Evolutionary conservation across 176 grass and related monocot species (phyloP), one percentile per base, ranked within the genome.

Genomic region (Oryza officinalis): DNA sequence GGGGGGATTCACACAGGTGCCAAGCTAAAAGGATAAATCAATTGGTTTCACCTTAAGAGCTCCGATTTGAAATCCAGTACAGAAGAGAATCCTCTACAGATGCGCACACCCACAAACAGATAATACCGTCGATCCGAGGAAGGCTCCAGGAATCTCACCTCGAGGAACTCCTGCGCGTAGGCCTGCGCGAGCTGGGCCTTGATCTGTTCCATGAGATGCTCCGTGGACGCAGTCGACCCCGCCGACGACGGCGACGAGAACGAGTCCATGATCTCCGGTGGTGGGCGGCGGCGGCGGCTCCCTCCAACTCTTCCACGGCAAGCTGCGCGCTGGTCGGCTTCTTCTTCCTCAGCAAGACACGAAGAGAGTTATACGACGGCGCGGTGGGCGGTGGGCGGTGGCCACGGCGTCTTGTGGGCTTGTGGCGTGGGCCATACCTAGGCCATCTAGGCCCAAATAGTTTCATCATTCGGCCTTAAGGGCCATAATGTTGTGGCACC

Each of bases 141-240:
- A 35, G 26, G 33, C 5, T 31, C 52, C 2, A 22, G 22, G 10
- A 17, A 49, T 64, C 2, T 65, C 65, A 89, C 92, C 88, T 94
- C 88, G 23, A 94, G 75, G 64, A 91, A 80, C 65, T 91, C 92
- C 69, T 90, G 85, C 41, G 91, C 77, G 78, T 90, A 90, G 35
- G 88, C 86, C 69, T 90, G 83, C 23, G 83, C 86, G 54, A 94
- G 78, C 57, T 87, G 92, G 3, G 70, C 32, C 79, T 80, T 88
- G 65, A 91, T 59, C 74, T 83, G 75, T 18, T 89, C 81, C 89
- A 90, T 90, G 59, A 81, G 49, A 8, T 54, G 78, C 6, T 84
- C 92, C 6, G 77, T 18, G 80, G 84, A 74, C 13, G 28, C 64
- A 20, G 57, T 3, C 22, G 57, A 61, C 57, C 57, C 22, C 31